A percentile compares a stretch with the other conserved stretches of the same genome.
Evolutionary conservation across 116 monocot species (phyloP).

Genomic region (Trichopus zeylanicus): DNA sequence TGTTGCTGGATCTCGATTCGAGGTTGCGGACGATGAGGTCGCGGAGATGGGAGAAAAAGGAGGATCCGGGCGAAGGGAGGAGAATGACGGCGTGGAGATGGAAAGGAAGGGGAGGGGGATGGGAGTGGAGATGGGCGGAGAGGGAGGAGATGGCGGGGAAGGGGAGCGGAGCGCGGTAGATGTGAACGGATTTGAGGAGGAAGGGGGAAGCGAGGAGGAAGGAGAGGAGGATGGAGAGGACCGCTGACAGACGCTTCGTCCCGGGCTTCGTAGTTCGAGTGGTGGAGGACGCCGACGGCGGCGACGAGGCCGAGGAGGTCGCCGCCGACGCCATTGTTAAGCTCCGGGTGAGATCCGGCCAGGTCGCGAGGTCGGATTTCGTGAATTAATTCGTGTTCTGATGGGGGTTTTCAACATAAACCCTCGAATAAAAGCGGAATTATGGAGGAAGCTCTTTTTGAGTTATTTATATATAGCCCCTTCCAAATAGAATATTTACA

Average conservation of each 20-base stretch:
- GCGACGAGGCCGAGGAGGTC: not conserved
- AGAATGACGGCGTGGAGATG: conserved; percentile 1
- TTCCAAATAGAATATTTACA: too few relatives aligned
- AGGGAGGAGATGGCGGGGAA: conserved; percentile 49
- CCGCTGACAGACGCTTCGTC: conserved; percentile 44
- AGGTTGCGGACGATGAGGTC: not conserved
- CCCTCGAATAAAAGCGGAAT: too few relatives aligned
- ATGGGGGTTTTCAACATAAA: too few relatives aligned
- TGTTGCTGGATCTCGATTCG: not conserved
- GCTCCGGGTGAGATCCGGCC: too few relatives aligned
- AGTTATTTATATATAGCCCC: too few relatives aligned
- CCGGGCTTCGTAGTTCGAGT: conserved; percentile 29
- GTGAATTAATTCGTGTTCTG: too few relatives aligned
- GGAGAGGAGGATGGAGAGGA: conserved; percentile 59
- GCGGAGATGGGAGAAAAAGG: conserved; percentile 5
- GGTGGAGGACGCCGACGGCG: not conserved
- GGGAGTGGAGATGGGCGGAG: conserved; percentile 21
- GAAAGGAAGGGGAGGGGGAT: conserved; percentile 56
- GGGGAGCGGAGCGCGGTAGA: conserved; percentile 77
- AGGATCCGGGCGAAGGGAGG: conserved; percentile 8
- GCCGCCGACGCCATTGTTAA: too few relatives aligned
- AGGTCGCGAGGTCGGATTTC: too few relatives aligned
- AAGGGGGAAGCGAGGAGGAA: conserved; percentile 55
- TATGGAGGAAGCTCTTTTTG: too few relatives aligned
- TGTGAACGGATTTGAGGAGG: conserved; percentile 56